phyloP scores from a whole-genome alignment of 2,329 filamentous ascomycete species.

The Ophiocordyceps unilateralis region DNA sequence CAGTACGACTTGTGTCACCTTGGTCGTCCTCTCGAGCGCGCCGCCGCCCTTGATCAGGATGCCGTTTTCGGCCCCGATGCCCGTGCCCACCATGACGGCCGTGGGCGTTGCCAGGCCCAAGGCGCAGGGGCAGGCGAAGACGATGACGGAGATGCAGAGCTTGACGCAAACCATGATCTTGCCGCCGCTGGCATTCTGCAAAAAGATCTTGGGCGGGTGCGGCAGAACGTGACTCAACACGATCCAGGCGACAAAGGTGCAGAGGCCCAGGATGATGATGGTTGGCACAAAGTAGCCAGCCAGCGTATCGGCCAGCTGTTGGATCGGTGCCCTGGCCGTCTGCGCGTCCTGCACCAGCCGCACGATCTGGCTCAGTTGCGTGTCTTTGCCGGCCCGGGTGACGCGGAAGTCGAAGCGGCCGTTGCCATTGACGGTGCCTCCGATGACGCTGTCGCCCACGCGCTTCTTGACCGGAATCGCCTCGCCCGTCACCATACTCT shows the following conservation, averaged over 20 bases:
- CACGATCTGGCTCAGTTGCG: constrained; percentile 93
- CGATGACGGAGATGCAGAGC: constrained; percentile 94
- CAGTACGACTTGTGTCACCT: constrained; percentile 75
- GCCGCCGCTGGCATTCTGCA: constrained; percentile 63
- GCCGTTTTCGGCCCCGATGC: constrained; percentile 83
- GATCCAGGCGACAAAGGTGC: constrained; percentile 90
- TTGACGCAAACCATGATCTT: constrained; percentile 94
- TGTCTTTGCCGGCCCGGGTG: constrained; percentile 81
- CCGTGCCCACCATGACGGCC: constrained; percentile 98
- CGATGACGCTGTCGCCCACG: constrained; percentile 64
- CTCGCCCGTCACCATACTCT: constrained; percentile 98
- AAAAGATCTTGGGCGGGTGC: constrained; percentile 78
- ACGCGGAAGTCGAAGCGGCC: constrained; percentile 86
- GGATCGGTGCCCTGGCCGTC: constrained; percentile 84
- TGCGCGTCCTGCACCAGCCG: constrained; percentile 97
- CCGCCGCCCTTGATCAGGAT: constrained; percentile 97
- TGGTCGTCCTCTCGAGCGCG: constrained; percentile 77
- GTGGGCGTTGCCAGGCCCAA: constrained; percentile 92
- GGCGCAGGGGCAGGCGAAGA: constrained; percentile 93
- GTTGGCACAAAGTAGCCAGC: constrained; percentile 88
- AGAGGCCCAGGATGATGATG: constrained; percentile 67
- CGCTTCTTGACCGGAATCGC: constrained; percentile 88
- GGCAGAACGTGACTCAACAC: constrained; percentile 71
- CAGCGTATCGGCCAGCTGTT: constrained; percentile 76
- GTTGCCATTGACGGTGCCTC: constrained; percentile 88